Evolutionary conservation across 2,329 filamentous ascomycete species (phyloP).

Genomic region (Ceratocystis cubensis): DNA sequence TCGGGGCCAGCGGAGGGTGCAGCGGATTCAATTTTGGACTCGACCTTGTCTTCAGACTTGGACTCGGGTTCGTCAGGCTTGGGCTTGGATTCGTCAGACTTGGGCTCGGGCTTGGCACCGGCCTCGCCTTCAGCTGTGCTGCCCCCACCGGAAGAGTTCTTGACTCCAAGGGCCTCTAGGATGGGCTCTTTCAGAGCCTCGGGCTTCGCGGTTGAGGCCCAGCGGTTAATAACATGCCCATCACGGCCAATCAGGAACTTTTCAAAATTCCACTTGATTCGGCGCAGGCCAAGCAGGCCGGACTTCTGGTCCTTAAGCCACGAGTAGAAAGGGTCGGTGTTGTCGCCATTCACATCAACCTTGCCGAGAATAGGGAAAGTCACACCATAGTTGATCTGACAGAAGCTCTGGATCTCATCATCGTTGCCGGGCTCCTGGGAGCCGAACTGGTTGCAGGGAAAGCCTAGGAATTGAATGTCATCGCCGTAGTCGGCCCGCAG

Average conservation of each 20-base stretch:
- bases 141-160: neutral
- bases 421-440: conserved; percentile 74
- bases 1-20: too few species aligned
- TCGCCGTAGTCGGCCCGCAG: conserved; percentile 56
- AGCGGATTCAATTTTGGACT: too few species aligned
- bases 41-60: neutral
- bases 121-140: neutral
- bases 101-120: neutral
- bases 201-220: conserved; percentile 81
- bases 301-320: conserved; percentile 65
- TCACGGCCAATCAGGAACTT: conserved; percentile 87
- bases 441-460: conserved; percentile 98
- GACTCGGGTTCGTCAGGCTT: neutral
- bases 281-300: conserved; percentile 75
- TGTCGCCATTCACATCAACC: conserved; percentile 82
- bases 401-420: conserved; percentile 72
- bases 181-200: conserved; percentile 65
- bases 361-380: conserved; percentile 85
- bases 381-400: conserved; percentile 88
- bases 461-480: conserved; percentile 79
- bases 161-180: conserved; percentile 50
- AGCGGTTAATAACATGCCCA: conserved; percentile 72
- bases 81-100: neutral
- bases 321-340: conserved; percentile 65
- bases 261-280: conserved; percentile 99